These are phyloP conservation scores for Didymella segeticola DNA, from an alignment of 2,329 filamentous ascomycete species.

Conservation along the genomic window DNA sequence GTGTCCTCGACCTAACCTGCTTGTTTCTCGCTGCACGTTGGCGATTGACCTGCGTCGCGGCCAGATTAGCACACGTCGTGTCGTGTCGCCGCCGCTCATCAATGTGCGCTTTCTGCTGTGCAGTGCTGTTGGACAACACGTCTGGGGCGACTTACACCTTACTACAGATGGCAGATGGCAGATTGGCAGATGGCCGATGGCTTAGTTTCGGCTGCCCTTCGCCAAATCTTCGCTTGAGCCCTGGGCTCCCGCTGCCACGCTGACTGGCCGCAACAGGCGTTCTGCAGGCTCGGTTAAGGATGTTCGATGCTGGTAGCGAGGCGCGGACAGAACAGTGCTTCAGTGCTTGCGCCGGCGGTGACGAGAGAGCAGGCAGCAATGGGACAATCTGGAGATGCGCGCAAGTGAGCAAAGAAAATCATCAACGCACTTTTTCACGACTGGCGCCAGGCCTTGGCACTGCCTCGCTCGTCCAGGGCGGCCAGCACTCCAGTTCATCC, in stretches of 20 bases:
- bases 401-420: not conserved
- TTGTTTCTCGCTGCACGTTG: conserved; percentile 17
- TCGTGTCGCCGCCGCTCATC: not conserved
- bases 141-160: conserved; percentile 8
- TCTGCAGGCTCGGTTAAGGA: conserved; percentile 18
- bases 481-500: too few relatives aligned
- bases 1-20: too few relatives aligned
- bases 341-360: conserved; percentile 11
- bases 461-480: too few relatives aligned
- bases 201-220: conserved; percentile 11
- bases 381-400: conserved; percentile 1
- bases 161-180: conserved; percentile 1
- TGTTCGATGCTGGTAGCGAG: conserved; percentile 14
- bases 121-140: conserved; percentile 2
- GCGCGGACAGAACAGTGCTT: conserved; percentile 14
- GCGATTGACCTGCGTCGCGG: conserved; percentile 14
- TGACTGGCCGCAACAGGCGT: conserved; percentile 11
- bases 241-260: conserved; percentile 19
- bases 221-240: conserved; percentile 25
- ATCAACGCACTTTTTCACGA: not conserved
- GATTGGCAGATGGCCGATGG: not conserved
- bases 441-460: conserved; percentile 1
- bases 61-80: conserved; percentile 22
- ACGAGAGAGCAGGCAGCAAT: conserved; percentile 4
- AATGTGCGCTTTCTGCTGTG: not conserved